Conservation (phyloP, 2,329 filamentous ascomycete genomes). For the Zasmidium citrigriseum region DNA sequence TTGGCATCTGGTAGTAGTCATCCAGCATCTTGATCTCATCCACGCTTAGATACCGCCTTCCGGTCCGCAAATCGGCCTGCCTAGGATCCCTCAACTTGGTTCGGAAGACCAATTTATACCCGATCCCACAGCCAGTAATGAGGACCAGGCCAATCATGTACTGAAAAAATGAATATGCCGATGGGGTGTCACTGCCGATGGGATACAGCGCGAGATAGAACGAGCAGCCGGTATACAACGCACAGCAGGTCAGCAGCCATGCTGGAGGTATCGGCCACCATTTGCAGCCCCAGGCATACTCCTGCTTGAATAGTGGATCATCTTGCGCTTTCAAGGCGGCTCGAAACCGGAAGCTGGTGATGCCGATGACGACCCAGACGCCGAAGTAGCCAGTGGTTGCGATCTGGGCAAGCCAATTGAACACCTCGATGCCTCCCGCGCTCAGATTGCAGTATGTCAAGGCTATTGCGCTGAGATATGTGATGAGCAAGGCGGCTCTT, state of each 20-base stretch:
- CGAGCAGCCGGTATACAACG: slow-evolving; percentile 16
- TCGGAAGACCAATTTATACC: slow-evolving; percentile 14
- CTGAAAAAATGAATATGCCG: slow-evolving; percentile 22
- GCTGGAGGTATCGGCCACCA: slow-evolving; percentile 44
- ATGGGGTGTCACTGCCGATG: slow-evolving; percentile 37
- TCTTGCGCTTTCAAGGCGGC: slow-evolving; percentile 68
- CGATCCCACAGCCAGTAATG: slow-evolving; percentile 37
- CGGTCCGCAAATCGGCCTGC: slow-evolving; percentile 10
- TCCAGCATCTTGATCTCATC: slow-evolving; percentile 21
- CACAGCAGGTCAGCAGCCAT: slow-evolving; percentile 17
- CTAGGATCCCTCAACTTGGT: slow-evolving; percentile 16
- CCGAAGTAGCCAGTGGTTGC: slow-evolving; percentile 73
- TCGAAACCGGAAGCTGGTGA: slow-evolving; percentile 87
- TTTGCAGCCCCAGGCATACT: slow-evolving; percentile 62
- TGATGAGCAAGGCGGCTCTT: slow-evolving; percentile 67
- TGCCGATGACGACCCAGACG: slow-evolving; percentile 79
- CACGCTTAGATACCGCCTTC: slow-evolving; percentile 9
- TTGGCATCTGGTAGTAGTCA: slow-evolving; percentile 10
- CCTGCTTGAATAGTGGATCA: slow-evolving; percentile 61
- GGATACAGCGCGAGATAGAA: slow-evolving; percentile 17
- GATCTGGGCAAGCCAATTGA: slow-evolving; percentile 74
- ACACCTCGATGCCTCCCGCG: slow-evolving; percentile 62
- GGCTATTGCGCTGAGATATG: slow-evolving; percentile 64
- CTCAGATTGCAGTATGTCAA: slow-evolving; percentile 69
- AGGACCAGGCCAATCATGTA: slow-evolving; percentile 54